Evolutionary conservation across 306 rosid species (phyloP).

Genomic region (Mimosa bimucronata): DNA sequence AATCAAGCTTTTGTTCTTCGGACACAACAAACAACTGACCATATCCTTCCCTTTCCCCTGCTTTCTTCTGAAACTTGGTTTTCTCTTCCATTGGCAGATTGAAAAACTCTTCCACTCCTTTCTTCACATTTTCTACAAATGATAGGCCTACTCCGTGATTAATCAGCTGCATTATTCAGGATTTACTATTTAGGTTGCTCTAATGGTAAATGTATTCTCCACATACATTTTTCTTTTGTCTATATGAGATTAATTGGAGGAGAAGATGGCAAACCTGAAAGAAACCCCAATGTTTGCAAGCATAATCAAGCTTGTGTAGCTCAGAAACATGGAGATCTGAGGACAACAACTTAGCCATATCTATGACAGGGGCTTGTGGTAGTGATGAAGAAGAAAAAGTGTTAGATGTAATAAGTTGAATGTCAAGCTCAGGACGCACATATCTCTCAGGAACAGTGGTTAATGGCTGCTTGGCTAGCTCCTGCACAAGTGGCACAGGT

Average conservation of each 20-base stretch:
- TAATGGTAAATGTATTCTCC: background rate
- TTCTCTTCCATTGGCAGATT: constrained; percentile 50
- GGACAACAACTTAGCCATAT: background rate
- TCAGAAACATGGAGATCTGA: background rate
- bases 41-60: constrained; percentile 49
- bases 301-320: constrained; percentile 4
- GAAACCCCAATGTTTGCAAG: constrained; percentile 13
- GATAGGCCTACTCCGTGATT: constrained; percentile 44
- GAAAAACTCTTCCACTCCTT: constrained; percentile 39
- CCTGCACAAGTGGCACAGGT: background rate
- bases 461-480: constrained; percentile 4
- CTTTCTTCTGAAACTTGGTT: constrained; percentile 40
- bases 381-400: constrained; percentile 2
- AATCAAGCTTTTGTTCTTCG: constrained; percentile 55
- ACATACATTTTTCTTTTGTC: no score
- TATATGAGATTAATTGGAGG: background rate
- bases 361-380: background rate
- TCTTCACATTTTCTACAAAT: constrained; percentile 49
- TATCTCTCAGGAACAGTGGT: background rate
- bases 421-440: background rate
- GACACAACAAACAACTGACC: constrained; percentile 52
- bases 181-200: background rate
- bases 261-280: background rate
- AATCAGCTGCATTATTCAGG: constrained; percentile 28
- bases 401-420: background rate